Base-by-base conservation (phyloP, 2,329 filamentous ascomycete genomes). In the Neoscytalidium dimidiatum region DNA sequence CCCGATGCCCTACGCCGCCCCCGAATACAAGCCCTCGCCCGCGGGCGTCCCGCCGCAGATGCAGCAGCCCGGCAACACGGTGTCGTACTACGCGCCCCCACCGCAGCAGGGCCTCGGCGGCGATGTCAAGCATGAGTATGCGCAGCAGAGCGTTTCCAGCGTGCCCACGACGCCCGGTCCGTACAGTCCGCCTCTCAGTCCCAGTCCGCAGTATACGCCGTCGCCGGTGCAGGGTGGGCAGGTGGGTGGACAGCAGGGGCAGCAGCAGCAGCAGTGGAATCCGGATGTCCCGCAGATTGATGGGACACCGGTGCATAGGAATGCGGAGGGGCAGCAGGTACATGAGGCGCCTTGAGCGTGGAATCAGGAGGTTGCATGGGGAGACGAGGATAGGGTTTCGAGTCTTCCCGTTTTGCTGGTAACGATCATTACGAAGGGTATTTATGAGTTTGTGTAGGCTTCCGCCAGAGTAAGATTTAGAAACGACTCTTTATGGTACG, bases 21-120 rank as follows among this genome's bases (percentile, higher is more conserved):
- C 64, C 14, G 69, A 68, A 35, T 70, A 68, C 64, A 69, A 69
- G 60, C 69, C 69, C 2, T 46, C 57, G 28, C 52, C 31, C 23
- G 31, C 43, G 41, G 53, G 41, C 13, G 26, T 21, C 26, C 38
- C 41, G 31, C 56, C 38, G 38, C 56, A 46, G 38, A 44, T 46
- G 56, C 56, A 60, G n/a, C 56, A 60, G 28, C 56, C 56, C 3
- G 56, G 56, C 23, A 60, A 60, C 28, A 60, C 38, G 5, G 35
- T 28, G 38, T 46, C 38, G 9, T 60, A 31, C 38, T 60, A 60
- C 13, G 26, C 56, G n/a, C 56, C 56, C 8, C 53, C 53, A 5
- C 52, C 52, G 2, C 53, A 17, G 52, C 51, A 28, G 9, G 19
- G 21, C 23, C 19, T 21, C 46, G 13, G 17, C 26, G 29, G 31